phyloP scores from a whole-genome alignment of 148 eudicot species.

The Diospyros lotus region DNA sequence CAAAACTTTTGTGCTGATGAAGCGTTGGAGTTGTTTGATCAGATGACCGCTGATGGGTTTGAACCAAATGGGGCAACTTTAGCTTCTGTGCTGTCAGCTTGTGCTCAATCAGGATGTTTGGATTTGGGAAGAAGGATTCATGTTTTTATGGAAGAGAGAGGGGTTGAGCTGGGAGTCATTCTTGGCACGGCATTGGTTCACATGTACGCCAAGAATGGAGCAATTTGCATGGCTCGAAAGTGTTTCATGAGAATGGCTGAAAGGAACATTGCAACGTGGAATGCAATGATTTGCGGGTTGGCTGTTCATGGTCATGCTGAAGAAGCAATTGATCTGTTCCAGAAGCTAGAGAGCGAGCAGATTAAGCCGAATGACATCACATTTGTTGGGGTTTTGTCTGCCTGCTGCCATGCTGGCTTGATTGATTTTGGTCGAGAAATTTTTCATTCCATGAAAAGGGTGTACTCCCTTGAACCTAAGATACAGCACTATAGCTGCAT shows the following conservation, averaged over 20 bases:
- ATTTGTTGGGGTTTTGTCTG: slow-evolving; percentile 68
- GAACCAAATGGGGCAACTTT: slow-evolving; percentile 65
- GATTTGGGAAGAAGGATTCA: slow-evolving; percentile 61
- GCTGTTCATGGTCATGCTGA: slow-evolving; percentile 70
- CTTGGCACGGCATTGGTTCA: slow-evolving; percentile 82
- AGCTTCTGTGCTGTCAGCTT: slow-evolving; percentile 72
- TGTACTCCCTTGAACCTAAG: slow-evolving; percentile 51
- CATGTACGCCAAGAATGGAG: slow-evolving; percentile 81
- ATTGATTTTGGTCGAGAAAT: slow-evolving; percentile 50
- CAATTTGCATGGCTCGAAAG: slow-evolving; percentile 43
- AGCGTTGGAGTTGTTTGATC: slow-evolving; percentile 53
- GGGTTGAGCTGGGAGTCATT: slow-evolving; percentile 46
- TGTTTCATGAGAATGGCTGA: slow-evolving; percentile 56
- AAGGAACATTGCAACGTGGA: slow-evolving; percentile 70
- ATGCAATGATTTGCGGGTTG: slow-evolving; percentile 82
- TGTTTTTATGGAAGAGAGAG: slow-evolving; percentile 35
- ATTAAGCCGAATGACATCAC: slow-evolving; percentile 52
- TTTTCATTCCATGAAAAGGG: slow-evolving; percentile 47
- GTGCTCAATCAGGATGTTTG: slow-evolving; percentile 68
- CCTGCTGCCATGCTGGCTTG: slow-evolving; percentile 79
- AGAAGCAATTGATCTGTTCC: slow-evolving; percentile 55
- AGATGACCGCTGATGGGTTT: slow-evolving; percentile 43
- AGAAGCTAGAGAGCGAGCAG: slow-evolving; percentile 30
- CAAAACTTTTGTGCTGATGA: slow-evolving; percentile 46
- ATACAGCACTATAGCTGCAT: slow-evolving; percentile 80